Evolutionary conservation across 371 early-diverging fungal genomes (phyloP), one percentile per base, ranked within the genome.

Genomic region (Mucor mucedo): DNA sequence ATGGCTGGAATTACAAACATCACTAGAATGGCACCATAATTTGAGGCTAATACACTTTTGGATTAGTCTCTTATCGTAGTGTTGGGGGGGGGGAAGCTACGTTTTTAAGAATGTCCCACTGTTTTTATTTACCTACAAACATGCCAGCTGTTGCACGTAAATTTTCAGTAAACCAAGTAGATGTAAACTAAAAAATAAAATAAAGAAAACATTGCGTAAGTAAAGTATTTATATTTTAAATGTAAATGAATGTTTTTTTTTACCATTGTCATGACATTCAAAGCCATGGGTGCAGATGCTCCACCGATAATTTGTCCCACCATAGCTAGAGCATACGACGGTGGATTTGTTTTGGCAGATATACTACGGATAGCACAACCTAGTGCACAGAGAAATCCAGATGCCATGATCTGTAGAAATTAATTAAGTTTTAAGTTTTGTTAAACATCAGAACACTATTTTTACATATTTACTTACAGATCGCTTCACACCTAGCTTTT

Each of bases 151-250:
- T 84, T 13, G 88, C 81, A 13, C 90, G 74, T 27, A 82, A 80
- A 47, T 76, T 79, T 55, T 86, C 88, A 4, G 86, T 77, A 70
- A 89, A 89, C 89, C 89, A 89, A 39, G 77, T 77, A 5, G 87
- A 82, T 2, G 86, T 81, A 66, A 82, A 81, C 76, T 87, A 32
- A 44, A 35, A 35, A 35, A 6, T 35, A 35, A 35, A 4, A 35
- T 6, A 35, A 35, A 35, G 8, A 35, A 35, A 35, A 35, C 35
- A 35, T 35, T 35, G 1, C 21, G 21, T 21, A 21, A 21, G 21
- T 21, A 21, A 21, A 21, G 21, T 21, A 21, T 21, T 1, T 21
- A 21, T 21, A 21, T 0, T 21, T 21, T 21, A 21, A 21, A 21
- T 21, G 21, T 21, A 21, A 21, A 21, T 21, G 21, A 21, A 21